Conservation (phyloP, 441 rosid genomes). For the Brassica hybrid region DNA sequence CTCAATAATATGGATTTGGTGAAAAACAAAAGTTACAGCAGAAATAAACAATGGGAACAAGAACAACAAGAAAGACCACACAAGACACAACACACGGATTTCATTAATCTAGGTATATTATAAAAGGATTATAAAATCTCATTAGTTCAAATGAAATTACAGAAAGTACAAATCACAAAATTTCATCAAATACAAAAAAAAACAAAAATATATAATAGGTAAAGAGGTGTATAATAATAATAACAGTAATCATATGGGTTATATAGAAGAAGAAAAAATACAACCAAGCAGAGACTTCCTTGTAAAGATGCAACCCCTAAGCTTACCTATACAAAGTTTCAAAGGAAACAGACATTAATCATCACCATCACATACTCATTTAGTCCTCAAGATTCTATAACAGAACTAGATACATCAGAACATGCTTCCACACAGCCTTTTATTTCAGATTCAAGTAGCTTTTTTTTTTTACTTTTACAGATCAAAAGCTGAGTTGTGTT, state of each 20-base stretch:
- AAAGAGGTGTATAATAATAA: conserved; percentile 30
- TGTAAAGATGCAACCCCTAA: conserved; percentile 23
- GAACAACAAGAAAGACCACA: neutral
- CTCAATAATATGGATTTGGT: conserved; percentile 4
- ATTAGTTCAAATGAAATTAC: neutral
- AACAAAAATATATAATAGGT: conserved; percentile 20
- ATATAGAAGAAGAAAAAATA: conserved; percentile 21
- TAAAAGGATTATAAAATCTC: neutral
- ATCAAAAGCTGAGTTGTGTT: conserved; percentile 25
- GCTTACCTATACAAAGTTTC: conserved; percentile 24
- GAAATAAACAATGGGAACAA: neutral
- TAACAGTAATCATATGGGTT: conserved; percentile 31
- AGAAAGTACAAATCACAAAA: conserved; percentile 1
- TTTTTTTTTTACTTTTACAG: neutral
- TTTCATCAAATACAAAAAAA: neutral
- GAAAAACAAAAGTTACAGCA: neutral
- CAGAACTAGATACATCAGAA: conserved; percentile 23
- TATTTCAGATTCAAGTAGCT: conserved; percentile 1
- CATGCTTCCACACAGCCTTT: conserved; percentile 17
- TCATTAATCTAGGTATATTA: neutral
- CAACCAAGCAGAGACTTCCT: conserved; percentile 38
- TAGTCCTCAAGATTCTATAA: conserved; percentile 6
- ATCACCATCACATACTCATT: neutral
- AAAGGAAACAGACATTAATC: neutral
- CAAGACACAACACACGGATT: neutral